Evolutionary conservation across 345 rosid genomes (phyloP), one percentile per base, ranked within the genome.

Genomic region (Aethionema arabicum): DNA sequence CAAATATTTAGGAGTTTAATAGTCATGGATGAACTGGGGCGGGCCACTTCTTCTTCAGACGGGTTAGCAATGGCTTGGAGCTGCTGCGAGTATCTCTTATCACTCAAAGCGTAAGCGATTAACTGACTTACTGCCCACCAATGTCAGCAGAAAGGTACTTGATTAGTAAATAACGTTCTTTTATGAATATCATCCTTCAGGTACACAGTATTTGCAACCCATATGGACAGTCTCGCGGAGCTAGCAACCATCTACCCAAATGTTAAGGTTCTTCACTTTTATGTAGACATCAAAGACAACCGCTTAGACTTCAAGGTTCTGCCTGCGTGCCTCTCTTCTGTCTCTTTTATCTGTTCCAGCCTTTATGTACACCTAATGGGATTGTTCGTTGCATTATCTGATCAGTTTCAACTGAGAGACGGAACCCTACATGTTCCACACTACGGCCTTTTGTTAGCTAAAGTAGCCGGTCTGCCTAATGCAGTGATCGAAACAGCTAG

Each of bases 11-110:
- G 99, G 84, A 89, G 97, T 63, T 78, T 92, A 65, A 80, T 92
- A 67, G 77, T 92, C 47, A 83, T 87, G 91, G 98, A 92, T 59
- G 98, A 92, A 80, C 97, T 89, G 21, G 97, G 98, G 70, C 89
- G 97, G 80, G 98, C 97, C 31, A 92, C 99, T 67, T 87, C 97
- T 56, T 93, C 99, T 32, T 82, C 96, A 39, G 99, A 93, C 73
- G 97, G 97, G 66, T 78, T 87, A 72, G 85, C 96, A 61, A 79
- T 93, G 68, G 96, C 96, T 60, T 87, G 97, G 99, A 84, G 99
- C 80, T 93, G 95, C 84, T 90, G 95, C 38, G 99, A 93, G 74
- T 76, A 84, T 84, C 82, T 93, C 36, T 57, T 82, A 67, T 85
- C 93, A 32, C 79, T 85, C 54, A 85, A 82, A 73, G 91, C 82